Conservation (phyloP, 257 asterid genomes). For the Catharanthus roseus region DNA sequence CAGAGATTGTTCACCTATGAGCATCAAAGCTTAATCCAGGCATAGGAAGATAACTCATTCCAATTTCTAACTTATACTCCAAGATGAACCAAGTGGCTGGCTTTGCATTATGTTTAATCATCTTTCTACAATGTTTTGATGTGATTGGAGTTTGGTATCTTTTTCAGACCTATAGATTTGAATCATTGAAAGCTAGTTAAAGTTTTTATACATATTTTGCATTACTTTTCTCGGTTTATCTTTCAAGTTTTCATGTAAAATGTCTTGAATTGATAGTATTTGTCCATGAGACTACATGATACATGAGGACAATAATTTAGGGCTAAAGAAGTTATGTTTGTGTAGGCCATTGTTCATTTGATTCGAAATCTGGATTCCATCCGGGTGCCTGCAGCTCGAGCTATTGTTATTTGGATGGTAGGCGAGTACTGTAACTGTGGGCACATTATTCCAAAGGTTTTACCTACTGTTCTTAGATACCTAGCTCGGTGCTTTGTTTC, state of each 20-base stretch:
- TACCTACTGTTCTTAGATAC: conserved; percentile 61
- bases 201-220: not conserved
- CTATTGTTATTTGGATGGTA: conserved; percentile 91
- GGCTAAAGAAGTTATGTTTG: conserved; percentile 26
- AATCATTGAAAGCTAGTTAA: not conserved
- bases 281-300: not conserved
- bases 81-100: not conserved
- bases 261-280: not conserved
- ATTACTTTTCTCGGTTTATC: not conserved
- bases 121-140: not conserved
- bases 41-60: not conserved
- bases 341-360: conserved; percentile 74
- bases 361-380: conserved; percentile 71
- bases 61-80: not conserved
- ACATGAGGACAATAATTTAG: not conserved
- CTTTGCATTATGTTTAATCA: not conserved
- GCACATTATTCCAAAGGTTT: conserved; percentile 50
- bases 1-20: not conserved
- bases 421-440: conserved; percentile 77
- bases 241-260: not conserved
- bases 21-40: not conserved
- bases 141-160: not conserved
- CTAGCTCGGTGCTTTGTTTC: conserved; percentile 64
- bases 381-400: conserved; percentile 78
- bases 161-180: not conserved